phyloP scores from a whole-genome alignment of 495 filamentous ascomycete species.

The Lepraria neglecta region DNA sequence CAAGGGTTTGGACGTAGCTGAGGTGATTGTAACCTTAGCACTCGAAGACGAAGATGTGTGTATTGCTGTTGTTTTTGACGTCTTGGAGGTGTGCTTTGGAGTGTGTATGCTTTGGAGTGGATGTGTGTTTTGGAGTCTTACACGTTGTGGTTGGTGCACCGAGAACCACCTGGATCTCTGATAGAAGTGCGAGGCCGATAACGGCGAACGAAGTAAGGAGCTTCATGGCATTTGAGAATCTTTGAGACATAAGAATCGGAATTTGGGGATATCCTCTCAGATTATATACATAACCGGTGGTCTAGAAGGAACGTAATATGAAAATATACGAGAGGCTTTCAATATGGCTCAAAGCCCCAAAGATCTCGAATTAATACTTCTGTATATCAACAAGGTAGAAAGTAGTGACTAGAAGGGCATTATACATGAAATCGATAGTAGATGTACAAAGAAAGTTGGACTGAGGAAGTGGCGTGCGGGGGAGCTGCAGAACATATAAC shows the following conservation, averaged over 20 bases:
- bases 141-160: slow-evolving; percentile 3
- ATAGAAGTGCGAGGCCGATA: not conserved
- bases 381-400: not conserved
- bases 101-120: not conserved
- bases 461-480: slow-evolving; percentile 6
- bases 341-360: not conserved
- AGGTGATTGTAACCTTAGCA: slow-evolving; percentile 1
- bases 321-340: not conserved
- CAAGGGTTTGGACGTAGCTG: not conserved
- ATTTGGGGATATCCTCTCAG: not conserved
- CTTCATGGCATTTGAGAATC: slow-evolving; percentile 1
- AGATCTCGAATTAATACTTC: not conserved
- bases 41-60: not conserved
- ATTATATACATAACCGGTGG: not conserved
- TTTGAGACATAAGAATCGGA: not conserved
- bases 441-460: not conserved
- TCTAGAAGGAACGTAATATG: not conserved
- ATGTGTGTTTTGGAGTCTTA: slow-evolving; percentile 1
- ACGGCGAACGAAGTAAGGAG: not conserved
- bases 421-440: slow-evolving; percentile 8
- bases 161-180: not conserved
- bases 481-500: not conserved
- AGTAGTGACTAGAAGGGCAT: not conserved
- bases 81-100: not conserved
- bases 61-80: no score